These are phyloP conservation scores for Rhodosporidiobolus odoratus DNA, from an alignment of 768 basidiomycete species.

Conservation along the genomic window DNA sequence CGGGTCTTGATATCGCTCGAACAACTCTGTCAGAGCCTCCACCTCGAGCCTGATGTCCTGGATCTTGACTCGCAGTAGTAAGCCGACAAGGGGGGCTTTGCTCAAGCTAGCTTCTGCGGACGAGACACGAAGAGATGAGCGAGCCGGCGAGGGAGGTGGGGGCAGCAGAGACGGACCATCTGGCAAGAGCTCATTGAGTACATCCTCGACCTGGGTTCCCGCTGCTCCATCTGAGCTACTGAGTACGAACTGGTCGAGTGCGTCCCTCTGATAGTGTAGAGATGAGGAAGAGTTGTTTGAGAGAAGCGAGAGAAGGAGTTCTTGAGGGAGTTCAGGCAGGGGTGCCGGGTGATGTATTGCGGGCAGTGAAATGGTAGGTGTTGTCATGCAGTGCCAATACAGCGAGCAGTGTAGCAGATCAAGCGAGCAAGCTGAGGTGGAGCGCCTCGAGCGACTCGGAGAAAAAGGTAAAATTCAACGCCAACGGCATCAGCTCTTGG, in stretches of 20 bases:
- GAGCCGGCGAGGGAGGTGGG: neutral
- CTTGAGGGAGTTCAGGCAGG: conserved; percentile 26
- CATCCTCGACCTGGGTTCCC: conserved; percentile 30
- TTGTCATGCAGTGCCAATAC: neutral
- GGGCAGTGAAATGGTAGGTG: conserved; percentile 13
- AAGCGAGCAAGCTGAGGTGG: neutral
- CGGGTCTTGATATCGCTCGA: conserved; percentile 76
- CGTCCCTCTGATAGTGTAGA: conserved; percentile 12
- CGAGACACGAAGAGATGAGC: neutral
- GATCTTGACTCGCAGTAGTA: conserved; percentile 64
- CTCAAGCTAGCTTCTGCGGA: conserved; percentile 66
- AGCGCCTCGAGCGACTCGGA: neutral
- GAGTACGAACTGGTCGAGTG: conserved; percentile 35
- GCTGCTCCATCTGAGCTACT: neutral
- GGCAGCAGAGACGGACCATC: conserved; percentile 20
- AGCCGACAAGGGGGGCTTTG: conserved; percentile 66
- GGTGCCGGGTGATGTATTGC: neutral
- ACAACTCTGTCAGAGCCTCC: conserved; percentile 59
- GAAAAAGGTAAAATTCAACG: neutral
- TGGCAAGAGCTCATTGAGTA: conserved; percentile 35
- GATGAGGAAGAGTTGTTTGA: neutral
- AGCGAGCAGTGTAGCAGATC: neutral
- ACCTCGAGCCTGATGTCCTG: conserved; percentile 68
- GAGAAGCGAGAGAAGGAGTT: conserved; percentile 30
- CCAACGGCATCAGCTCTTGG: neutral